These are phyloP conservation scores for Oryza brachyantha DNA, from an alignment of 176 grass and related monocot species.

Conservation along the genomic window DNA sequence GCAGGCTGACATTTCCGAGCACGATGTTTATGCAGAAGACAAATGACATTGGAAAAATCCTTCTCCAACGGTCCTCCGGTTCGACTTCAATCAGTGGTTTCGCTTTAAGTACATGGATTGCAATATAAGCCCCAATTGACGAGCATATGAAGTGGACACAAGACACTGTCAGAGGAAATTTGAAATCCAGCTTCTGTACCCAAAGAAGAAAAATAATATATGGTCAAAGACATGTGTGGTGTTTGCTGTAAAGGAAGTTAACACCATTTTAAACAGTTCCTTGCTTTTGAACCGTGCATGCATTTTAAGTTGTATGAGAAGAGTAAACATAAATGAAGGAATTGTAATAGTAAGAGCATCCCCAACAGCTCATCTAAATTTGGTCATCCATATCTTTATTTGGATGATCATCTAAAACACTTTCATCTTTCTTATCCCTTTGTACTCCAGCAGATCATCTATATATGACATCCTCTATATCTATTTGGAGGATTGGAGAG, in stretches of 20 bases:
- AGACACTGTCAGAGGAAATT: conserved; percentile 91
- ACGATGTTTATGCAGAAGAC: conserved; percentile 99
- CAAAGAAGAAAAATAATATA: not conserved
- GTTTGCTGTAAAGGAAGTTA: not conserved
- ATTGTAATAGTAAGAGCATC: too few relatives aligned
- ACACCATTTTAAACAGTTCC: not conserved
- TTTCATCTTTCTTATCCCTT: too few relatives aligned
- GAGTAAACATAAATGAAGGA: not conserved
- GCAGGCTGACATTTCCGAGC: conserved; percentile 87
- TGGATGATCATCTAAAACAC: too few relatives aligned
- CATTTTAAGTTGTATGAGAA: not conserved
- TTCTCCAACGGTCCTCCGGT: conserved; percentile 77
- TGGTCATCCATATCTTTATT: too few relatives aligned
- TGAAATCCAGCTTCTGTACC: conserved; percentile 93
- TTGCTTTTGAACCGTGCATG: not conserved
- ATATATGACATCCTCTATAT: too few relatives aligned
- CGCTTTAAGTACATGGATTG: conserved; percentile 68
- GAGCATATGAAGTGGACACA: conserved; percentile 98
- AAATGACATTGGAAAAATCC: conserved; percentile 98
- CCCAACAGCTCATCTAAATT: too few relatives aligned
- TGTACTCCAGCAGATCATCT: too few relatives aligned
- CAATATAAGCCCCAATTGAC: conserved; percentile 74
- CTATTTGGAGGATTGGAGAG: too few relatives aligned
- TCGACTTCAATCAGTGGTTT: conserved; percentile 89
- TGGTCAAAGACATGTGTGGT: not conserved